Evolutionary conservation across 495 filamentous ascomycete genomes (phyloP).

Genomic region (Trichoderma asperelloides): DNA sequence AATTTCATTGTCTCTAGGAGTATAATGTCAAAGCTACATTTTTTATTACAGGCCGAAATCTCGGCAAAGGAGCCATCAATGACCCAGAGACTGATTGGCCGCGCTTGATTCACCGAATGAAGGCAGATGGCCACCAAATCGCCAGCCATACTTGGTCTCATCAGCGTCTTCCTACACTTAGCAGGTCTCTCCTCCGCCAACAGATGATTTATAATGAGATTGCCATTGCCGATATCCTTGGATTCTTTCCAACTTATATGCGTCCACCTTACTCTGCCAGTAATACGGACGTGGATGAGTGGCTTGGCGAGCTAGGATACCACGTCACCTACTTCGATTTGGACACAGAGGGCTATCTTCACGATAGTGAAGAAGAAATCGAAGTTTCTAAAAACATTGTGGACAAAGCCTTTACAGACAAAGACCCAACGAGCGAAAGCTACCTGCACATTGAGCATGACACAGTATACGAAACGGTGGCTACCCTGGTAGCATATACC

Average conservation of each 20-base stretch:
- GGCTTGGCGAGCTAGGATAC: slow-evolving; percentile 61
- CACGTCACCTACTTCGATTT: slow-evolving; percentile 68
- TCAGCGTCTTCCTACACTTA: slow-evolving; percentile 55
- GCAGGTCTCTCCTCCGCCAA: slow-evolving; percentile 44
- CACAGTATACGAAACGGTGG: slow-evolving; percentile 66
- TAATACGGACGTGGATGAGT: slow-evolving; percentile 41
- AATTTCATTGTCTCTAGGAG: slow-evolving; percentile 20
- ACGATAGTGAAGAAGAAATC: slow-evolving; percentile 50
- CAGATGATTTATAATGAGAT: slow-evolving; percentile 76
- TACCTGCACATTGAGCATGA: slow-evolving; percentile 73
- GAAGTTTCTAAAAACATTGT: slow-evolving; percentile 68
- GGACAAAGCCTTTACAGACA: slow-evolving; percentile 43
- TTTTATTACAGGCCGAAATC: slow-evolving; percentile 69
- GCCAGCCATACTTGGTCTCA: slow-evolving; percentile 72
- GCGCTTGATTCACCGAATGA: slow-evolving; percentile 59
- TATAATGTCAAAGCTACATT: slow-evolving; percentile 68
- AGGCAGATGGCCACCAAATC: slow-evolving; percentile 24
- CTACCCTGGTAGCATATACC: slow-evolving; percentile 70
- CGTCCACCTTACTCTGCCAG: slow-evolving; percentile 22
- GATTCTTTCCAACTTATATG: slow-evolving; percentile 81
- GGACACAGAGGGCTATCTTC: slow-evolving; percentile 70
- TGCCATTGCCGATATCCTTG: slow-evolving; percentile 68
- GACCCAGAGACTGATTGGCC: slow-evolving; percentile 47
- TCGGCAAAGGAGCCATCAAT: slow-evolving; percentile 64
- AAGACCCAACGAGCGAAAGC: slow-evolving; percentile 32